Conservation (phyloP, 2,329 filamentous ascomycete species). For the Fusarium praegraminearum region DNA sequence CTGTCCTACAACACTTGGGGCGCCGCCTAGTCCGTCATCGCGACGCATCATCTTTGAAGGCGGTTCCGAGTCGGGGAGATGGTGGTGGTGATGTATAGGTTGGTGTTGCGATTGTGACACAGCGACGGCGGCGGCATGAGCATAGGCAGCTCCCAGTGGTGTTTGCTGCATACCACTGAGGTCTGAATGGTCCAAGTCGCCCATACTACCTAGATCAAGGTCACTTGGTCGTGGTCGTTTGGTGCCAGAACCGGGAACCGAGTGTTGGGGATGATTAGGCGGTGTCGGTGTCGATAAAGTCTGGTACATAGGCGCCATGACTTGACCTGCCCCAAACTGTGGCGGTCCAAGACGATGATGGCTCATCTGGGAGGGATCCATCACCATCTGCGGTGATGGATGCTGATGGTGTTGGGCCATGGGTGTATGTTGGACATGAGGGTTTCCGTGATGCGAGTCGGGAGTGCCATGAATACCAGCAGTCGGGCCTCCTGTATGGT, state of each 20-base stretch:
- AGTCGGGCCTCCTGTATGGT: conserved; percentile 58
- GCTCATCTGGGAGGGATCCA: conserved; percentile 67
- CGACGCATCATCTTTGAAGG: conserved; percentile 75
- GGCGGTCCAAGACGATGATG: conserved; percentile 64
- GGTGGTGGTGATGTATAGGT: conserved; percentile 83
- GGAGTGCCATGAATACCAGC: conserved; percentile 61
- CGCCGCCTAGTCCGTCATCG: conserved; percentile 68
- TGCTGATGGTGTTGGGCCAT: conserved; percentile 61
- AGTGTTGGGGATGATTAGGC: conserved; percentile 49
- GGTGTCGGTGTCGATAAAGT: conserved; percentile 59
- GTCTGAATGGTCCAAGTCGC: conserved; percentile 66
- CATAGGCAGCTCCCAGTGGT: conserved; percentile 65
- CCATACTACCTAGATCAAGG: conserved; percentile 65
- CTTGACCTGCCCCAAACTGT: conserved; percentile 64
- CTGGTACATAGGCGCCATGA: conserved; percentile 66
- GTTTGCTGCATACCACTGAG: conserved; percentile 67
- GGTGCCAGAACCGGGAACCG: conserved; percentile 48
- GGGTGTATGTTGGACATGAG: conserved; percentile 50
- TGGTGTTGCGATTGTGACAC: conserved; percentile 54
- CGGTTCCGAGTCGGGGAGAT: conserved; percentile 78
- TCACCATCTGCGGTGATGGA: conserved; percentile 65
- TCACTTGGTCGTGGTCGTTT: conserved; percentile 71
- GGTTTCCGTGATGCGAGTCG: conserved; percentile 53
- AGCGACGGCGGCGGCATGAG: conserved; percentile 56
- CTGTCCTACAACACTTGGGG: conserved; percentile 87